Evolutionary conservation across 2,329 filamentous ascomycete species (phyloP), one percentile per base, ranked within the genome.

Genomic region (Alternaria infectoria): DNA sequence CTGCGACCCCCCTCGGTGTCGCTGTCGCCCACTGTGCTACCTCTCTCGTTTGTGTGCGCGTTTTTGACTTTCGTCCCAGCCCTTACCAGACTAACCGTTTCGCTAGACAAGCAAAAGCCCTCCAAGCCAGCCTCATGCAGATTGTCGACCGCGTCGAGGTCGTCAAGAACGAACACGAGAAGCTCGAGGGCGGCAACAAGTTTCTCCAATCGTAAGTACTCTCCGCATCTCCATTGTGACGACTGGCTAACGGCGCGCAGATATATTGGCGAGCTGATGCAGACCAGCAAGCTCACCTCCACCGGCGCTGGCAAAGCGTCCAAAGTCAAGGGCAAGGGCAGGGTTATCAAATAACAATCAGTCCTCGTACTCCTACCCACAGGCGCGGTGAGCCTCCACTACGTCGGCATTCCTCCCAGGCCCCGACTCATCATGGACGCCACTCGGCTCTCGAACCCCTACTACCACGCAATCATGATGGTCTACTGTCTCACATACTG

Each of bases 221-320:
- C 26, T 32, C 23, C 17, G 7, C 15, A 10, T 21, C 25, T 50
- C 6, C 6, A 13, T 44, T 13, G 19, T 13, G 9, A 11, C 15
- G 30, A 15, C 8, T 52, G 32, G 47, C 73, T 79, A 69, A 74
- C 62, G 19, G 4, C 21, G 8, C 2, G 7, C 64, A 97, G 97
- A 80, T 98, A 98, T 79, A 98, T 98, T 74, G 95, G 95, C 69
- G 95, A 97, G 76, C 86, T 98, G 59, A 98, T 97, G 88, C 92
- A 93, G 74, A 89, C 87, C 70, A 86, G 84, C 72, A 88, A 89
- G 75, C 85, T 89, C 74, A 85, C 83, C n/a, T 83, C 83, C 4
- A 81, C 84, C 36, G 83, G 82, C 59, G 84, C 85, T 56, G 81
- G 82, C 36, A 87, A 86, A 74, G 81, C 79, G 69, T 79, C 80